phyloP scores from a whole-genome alignment of 495 filamentous ascomycete genomes.

The Penicillium tannophilum region DNA sequence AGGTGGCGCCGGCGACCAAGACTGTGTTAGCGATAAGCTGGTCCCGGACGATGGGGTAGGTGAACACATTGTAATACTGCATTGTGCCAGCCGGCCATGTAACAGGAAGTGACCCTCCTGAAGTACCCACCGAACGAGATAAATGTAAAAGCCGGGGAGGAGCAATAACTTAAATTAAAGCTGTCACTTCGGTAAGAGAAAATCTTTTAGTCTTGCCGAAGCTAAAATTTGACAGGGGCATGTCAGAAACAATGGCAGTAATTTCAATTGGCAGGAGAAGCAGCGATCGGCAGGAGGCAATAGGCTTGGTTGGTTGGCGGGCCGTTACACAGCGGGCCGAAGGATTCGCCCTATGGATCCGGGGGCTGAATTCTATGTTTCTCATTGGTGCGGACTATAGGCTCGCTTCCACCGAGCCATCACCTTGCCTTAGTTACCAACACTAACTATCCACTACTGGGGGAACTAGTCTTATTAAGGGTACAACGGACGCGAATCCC shows the following conservation, averaged over 20 bases:
- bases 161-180: background rate
- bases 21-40: constrained; percentile 31
- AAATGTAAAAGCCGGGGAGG: background rate
- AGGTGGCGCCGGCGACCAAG: constrained; percentile 17
- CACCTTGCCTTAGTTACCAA: background rate
- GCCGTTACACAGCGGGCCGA: constrained; percentile 11
- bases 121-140: no score
- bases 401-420: background rate
- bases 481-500: background rate
- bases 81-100: constrained; percentile 5
- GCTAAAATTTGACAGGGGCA: background rate
- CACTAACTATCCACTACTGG: background rate
- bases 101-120: no score
- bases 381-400: background rate
- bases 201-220: background rate
- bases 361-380: background rate
- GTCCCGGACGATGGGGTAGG: constrained; percentile 17
- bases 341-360: constrained; percentile 2
- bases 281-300: background rate
- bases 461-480: background rate
- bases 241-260: no score
- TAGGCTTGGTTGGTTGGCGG: background rate
- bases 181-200: background rate
- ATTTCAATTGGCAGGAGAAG: no score
- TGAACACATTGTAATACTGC: constrained; percentile 25